phyloP scores from a whole-genome alignment of 805 yeast genomes.

The Peterozyma xylosa region DNA sequence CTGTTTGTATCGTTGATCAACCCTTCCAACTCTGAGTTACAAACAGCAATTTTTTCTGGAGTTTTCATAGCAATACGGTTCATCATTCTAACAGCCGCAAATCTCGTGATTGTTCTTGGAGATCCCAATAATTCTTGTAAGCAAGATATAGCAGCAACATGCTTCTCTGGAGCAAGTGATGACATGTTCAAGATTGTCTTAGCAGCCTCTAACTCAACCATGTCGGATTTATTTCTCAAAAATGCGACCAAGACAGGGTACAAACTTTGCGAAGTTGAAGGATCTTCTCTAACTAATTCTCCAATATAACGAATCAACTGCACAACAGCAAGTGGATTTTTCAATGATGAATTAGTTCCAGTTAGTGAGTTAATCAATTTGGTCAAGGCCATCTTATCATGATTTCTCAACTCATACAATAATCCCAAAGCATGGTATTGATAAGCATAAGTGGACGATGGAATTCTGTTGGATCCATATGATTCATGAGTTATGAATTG shows the following conservation, averaged over 20 bases:
- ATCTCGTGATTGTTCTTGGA: constrained; percentile 84
- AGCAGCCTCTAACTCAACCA: constrained; percentile 89
- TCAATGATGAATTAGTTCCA: constrained; percentile 50
- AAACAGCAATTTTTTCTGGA: constrained; percentile 71
- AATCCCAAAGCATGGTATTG: constrained; percentile 96
- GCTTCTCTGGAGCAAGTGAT: constrained; percentile 55
- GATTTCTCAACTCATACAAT: constrained; percentile 78
- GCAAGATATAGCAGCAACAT: constrained; percentile 61
- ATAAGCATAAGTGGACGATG: constrained; percentile 70
- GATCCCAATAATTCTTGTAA: constrained; percentile 75
- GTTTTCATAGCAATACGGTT: constrained; percentile 76
- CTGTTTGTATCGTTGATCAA: constrained; percentile 85
- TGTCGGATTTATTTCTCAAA: constrained; percentile 75
- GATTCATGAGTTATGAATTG: constrained; percentile 48
- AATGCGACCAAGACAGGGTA: constrained; percentile 61
- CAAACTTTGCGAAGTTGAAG: constrained; percentile 50
- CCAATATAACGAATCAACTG: constrained; percentile 80
- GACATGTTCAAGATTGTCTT: constrained; percentile 57
- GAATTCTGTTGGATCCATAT: constrained; percentile 46
- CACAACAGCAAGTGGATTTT: constrained; percentile 76
- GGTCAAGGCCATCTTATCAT: constrained; percentile 89
- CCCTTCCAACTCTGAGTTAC: constrained; percentile 80
- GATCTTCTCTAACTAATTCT: constrained; percentile 65
- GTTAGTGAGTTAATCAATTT: constrained; percentile 78
- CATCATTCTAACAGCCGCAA: constrained; percentile 87